Evolutionary conservation across 148 eudicot species (phyloP), one percentile per base, ranked within the genome.

Genomic region (Nyssa sinensis): DNA sequence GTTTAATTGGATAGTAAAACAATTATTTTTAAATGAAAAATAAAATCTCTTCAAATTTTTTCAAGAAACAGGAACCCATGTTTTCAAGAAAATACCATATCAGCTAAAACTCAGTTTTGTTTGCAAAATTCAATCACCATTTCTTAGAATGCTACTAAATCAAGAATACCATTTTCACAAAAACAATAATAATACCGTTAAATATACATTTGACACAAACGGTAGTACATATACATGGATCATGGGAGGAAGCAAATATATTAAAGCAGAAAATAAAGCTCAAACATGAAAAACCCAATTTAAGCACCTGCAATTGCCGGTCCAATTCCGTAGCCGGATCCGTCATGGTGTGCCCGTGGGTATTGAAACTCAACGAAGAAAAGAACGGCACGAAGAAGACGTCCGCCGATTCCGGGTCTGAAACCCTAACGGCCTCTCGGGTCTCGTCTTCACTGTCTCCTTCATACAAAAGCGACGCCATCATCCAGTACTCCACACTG

Each of bases 311-410:
- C 86, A 96, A 83, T 75, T 91, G 82, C 72, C 74, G 77, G 72
- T 96, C 99, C 37, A 67, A 33, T 68, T 86, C 86, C n/a, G 92
- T 85, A 37, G 63, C 82, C 11, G 91, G 90, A 85, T 95, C 91
- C 47, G 88, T 88, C 99, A 89, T 86, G 66, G 84, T 84, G 59
- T 82, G 86, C n/a, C 93, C 98, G 51, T 93, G 81, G 4, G 84
- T 85, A 72, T 91, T 89, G 64, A 89, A 91, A 51, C 99, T 96
- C 85, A 93, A 75, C 19, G 98, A 93, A 2, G 99, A 96, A 67
- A 96, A 96, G 57, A 96, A 96, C 0, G 99, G 99, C 71, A 96
- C 89, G 69, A 93, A 96, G 73, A 85, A 96, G 49, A 89, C 97
- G 41, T 96, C 99, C 14, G 99, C 99, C n/a, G 70, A 37, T 0